A percentile compares a stretch with the other conserved stretches of the same genome.
These are phyloP conservation scores for Pelargonium australe DNA, from an alignment of 441 rosid species.

Conservation along the genomic window DNA sequence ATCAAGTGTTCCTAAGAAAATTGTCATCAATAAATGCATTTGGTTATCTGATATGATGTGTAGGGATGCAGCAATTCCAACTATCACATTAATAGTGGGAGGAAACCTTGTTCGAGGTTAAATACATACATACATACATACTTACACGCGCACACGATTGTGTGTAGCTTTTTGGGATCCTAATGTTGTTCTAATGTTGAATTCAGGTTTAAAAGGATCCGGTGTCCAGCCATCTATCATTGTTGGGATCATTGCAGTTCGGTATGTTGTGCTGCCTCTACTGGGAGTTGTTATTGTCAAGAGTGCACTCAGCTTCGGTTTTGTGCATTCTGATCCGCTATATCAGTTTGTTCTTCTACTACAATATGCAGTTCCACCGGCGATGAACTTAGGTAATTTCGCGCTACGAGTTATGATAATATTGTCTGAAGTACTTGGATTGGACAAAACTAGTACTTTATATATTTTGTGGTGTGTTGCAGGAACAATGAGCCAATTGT, in stretches of 20 bases:
- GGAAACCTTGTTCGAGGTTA: conserved; percentile 42
- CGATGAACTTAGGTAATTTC: conserved; percentile 38
- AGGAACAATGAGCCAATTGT: conserved; percentile 49
- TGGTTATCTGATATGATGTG: neutral
- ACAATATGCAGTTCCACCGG: conserved; percentile 54
- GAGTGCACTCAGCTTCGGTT: conserved; percentile 35
- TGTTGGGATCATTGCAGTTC: conserved; percentile 45
- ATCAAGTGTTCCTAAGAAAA: too few relatives aligned
- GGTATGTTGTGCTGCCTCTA: conserved; percentile 53
- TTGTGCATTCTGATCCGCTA: conserved; percentile 37
- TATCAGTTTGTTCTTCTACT: conserved; percentile 46
- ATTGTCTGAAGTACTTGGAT: neutral
- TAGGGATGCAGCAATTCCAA: conserved; percentile 42
- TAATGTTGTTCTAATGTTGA: neutral
- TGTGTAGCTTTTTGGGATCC: neutral
- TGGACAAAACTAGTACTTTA: neutral
- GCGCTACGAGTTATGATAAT: neutral
- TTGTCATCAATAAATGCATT: too few relatives aligned
- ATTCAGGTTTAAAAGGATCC: conserved; percentile 34
- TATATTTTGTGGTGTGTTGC: neutral
- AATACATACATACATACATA: neutral
- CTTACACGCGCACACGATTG: neutral
- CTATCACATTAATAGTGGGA: conserved; percentile 32
- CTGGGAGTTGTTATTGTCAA: conserved; percentile 47
- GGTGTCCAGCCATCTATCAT: conserved; percentile 37